phyloP scores from a whole-genome alignment of 306 rosid species.

The Quercus robur region DNA sequence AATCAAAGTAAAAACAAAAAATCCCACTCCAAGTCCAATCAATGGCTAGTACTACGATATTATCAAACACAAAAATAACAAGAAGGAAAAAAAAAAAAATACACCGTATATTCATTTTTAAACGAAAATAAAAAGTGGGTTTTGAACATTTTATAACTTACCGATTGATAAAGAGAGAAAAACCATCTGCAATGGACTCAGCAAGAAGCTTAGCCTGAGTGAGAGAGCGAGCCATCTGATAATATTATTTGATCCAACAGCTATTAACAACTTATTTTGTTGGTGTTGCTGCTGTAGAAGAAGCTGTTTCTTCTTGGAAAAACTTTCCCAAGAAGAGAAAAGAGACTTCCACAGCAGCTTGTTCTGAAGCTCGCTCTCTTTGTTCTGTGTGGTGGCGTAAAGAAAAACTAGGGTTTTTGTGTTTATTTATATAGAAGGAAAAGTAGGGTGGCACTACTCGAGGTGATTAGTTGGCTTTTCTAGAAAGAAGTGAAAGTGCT shows the following conservation, averaged over 20 bases:
- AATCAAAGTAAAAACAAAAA: background rate
- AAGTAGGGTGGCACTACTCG: background rate
- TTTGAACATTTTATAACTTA: background rate
- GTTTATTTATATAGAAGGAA: background rate
- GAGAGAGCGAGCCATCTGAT: constrained; percentile 21
- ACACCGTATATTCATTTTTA: no score
- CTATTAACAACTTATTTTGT: no score
- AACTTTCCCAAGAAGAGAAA: background rate
- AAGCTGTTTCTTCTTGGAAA: constrained; percentile 14
- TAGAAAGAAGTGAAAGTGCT: background rate
- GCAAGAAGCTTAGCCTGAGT: constrained; percentile 10
- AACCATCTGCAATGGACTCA: background rate
- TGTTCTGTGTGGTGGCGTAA: background rate
- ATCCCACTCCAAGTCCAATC: background rate
- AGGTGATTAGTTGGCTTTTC: background rate
- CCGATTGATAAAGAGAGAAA: background rate
- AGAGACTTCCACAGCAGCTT: constrained; percentile 11
- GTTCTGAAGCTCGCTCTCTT: no score
- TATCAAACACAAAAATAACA: no score
- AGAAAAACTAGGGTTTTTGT: constrained; percentile 15
- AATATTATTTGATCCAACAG: no score
- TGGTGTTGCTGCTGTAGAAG: constrained; percentile 11
- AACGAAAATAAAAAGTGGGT: no score
- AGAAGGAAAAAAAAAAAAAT: no score
- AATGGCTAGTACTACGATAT: no score